A percentile compares a stretch with the other conserved stretches of the same genome.
phyloP scores from a whole-genome alignment of 1,284 basidiomycete genomes.

The Apiotrichum gracile region DNA sequence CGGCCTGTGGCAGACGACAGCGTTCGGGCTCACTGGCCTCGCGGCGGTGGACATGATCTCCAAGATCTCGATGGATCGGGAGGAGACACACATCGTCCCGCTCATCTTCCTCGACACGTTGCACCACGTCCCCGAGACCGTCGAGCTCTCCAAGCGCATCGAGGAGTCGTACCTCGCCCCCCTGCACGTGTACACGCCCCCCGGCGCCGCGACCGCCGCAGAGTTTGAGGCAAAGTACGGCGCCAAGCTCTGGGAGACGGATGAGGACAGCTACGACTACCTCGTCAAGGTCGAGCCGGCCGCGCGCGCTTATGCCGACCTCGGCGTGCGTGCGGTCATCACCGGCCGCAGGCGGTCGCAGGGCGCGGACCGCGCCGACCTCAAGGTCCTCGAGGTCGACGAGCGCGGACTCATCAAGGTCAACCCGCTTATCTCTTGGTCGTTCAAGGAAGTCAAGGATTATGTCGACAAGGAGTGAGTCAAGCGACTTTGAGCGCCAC shows the following conservation, averaged over 20 bases:
- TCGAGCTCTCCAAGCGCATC: constrained; percentile 75
- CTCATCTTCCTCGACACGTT: constrained; percentile 90
- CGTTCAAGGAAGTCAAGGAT: constrained; percentile 75
- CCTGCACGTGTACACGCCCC: constrained; percentile 74
- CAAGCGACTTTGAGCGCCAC: neutral
- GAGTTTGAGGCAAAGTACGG: constrained; percentile 83
- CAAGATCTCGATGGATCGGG: constrained; percentile 54
- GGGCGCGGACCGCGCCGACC: constrained; percentile 73
- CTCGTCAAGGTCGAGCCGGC: constrained; percentile 95
- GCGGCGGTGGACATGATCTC: constrained; percentile 89
- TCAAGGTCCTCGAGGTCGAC: constrained; percentile 87
- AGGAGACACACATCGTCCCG: constrained; percentile 49
- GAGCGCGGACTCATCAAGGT: constrained; percentile 87
- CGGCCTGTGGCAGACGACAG: constrained; percentile 78
- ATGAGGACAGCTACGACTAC: constrained; percentile 87
- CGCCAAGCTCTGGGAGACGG: constrained; percentile 75
- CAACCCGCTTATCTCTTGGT: constrained; percentile 90
- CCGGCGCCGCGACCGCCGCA: constrained; percentile 59
- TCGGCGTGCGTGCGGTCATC: constrained; percentile 81
- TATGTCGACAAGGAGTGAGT: constrained; percentile 70
- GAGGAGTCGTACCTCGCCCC: constrained; percentile 67
- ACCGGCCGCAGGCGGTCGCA: constrained; percentile 90
- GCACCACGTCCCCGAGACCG: constrained; percentile 92
- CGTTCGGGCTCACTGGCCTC: constrained; percentile 86
- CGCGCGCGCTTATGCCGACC: constrained; percentile 73